Conservation (phyloP, 164 flowering plant genomes). For the Houttuynia cordata region DNA sequence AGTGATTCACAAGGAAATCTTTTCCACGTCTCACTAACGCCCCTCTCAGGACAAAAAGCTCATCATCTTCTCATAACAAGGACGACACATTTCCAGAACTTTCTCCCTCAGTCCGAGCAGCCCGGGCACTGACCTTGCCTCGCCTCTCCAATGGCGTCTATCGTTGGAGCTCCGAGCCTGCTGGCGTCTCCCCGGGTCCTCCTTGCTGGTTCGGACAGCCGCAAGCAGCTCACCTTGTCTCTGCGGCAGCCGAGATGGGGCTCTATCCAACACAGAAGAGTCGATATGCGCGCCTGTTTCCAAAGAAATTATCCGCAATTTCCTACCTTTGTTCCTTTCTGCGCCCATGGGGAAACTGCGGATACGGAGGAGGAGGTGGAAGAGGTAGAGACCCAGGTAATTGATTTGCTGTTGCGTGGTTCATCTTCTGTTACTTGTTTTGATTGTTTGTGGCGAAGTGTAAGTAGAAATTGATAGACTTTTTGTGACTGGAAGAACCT, state of each 20-base stretch:
- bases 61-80: too few species aligned
- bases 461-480: too few species aligned
- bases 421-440: neutral
- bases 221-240: conserved; percentile 3
- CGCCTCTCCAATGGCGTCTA: conserved; percentile 12
- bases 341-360: conserved; percentile 13
- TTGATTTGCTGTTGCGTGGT: neutral
- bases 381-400: conserved; percentile 4
- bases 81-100: neutral
- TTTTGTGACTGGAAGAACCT: too few species aligned
- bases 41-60: too few species aligned
- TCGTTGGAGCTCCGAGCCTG: conserved; percentile 4
- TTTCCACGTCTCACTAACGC: too few species aligned
- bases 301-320: neutral
- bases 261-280: neutral
- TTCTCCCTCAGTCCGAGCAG: neutral
- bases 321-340: conserved; percentile 6
- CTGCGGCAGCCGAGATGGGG: conserved; percentile 4
- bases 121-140: neutral
- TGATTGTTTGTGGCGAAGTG: too few species aligned
- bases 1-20: too few species aligned
- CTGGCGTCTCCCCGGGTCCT: neutral
- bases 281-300: neutral
- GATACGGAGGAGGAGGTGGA: conserved; percentile 10
- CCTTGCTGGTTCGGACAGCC: conserved; percentile 4